Evolutionary conservation across 78 protist species (phyloP).

Genomic region (Neovahlkampfia damariscottae): DNA sequence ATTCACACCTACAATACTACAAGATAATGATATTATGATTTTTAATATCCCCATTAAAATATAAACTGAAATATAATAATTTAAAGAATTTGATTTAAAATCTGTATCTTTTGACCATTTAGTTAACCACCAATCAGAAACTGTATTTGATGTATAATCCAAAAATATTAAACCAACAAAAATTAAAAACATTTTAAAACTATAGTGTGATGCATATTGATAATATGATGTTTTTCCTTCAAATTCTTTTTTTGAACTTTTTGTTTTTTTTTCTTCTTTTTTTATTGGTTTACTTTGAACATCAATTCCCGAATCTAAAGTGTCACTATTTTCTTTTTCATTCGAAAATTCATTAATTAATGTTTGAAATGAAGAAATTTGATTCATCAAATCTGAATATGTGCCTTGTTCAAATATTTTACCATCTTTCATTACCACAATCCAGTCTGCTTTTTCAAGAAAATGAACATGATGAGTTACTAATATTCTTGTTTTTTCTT

Average conservation of each 20-base stretch:
- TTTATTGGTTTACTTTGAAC: neutral
- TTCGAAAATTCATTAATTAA: neutral
- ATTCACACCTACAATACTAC: neutral
- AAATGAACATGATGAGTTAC: conserved; percentile 70
- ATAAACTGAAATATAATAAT: neutral
- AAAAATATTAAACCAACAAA: neutral
- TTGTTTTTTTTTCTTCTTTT: neutral
- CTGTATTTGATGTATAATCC: neutral
- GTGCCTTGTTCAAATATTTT: neutral
- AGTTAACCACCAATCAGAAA: neutral
- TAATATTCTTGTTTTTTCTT: conserved; percentile 47
- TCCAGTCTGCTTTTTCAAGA: conserved; percentile 14
- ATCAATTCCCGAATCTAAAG: neutral
- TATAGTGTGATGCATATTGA: neutral
- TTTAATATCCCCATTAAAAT: neutral
- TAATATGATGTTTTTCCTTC: neutral
- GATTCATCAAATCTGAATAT: no score
- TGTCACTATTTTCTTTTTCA: neutral
- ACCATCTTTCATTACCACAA: conserved; percentile 32
- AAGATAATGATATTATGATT: neutral
- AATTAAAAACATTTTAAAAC: neutral
- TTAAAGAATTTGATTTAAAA: neutral
- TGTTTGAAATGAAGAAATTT: no score
- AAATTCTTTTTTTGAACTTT: no score
- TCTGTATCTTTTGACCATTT: no score